Base-by-base conservation (phyloP, 805 yeast genomes). In the Candida odintsovae region DNA sequence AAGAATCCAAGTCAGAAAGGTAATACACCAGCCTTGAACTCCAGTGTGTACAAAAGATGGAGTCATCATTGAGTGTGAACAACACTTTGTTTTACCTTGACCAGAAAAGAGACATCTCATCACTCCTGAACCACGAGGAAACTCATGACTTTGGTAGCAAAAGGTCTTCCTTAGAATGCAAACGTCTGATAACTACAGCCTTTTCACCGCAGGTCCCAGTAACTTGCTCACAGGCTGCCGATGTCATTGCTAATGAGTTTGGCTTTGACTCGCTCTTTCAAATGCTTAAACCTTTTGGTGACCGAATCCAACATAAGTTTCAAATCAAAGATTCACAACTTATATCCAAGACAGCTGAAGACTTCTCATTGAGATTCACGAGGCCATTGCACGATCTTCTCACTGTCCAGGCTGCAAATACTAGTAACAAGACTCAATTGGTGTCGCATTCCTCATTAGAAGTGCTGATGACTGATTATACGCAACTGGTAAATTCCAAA, bases 281-380 rank as follows among this genome's bases (percentile, higher is more conserved):
- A 51, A 56, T 80, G 42, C 49, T 81, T 18, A 63, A 67, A 50
- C 82, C 82, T 0, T 78, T 77, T 58, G 86, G 86, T 6, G 79
- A 77, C 53, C 68, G 64, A 48, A 73, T 78, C 28, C 65, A 67
- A 41, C 76, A 77, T 46, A 57, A 70, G 23, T 74, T 75, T 53
- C 74, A 71, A 43, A 71, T 78, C 45, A 72, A 76, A 25, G 81
- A 76, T 55, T 70, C 74, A 23, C 82, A 76, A 57, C 65, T 76
- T 39, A 67, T 73, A 36, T 73, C 81, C 18, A 66, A 70, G 45
- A 67, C 65, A 5, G 71, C 75, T 46, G 77, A 77, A 9, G 76
- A 76, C 53, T 80, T 79, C 53, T 78, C 81, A 19, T 66, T 84
- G 28, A 67, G 86, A 41, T 83, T 83, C 50, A 58, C 68, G 1